phyloP scores from a whole-genome alignment of 805 yeast species.

The Saccharomycopsis fermentans region DNA sequence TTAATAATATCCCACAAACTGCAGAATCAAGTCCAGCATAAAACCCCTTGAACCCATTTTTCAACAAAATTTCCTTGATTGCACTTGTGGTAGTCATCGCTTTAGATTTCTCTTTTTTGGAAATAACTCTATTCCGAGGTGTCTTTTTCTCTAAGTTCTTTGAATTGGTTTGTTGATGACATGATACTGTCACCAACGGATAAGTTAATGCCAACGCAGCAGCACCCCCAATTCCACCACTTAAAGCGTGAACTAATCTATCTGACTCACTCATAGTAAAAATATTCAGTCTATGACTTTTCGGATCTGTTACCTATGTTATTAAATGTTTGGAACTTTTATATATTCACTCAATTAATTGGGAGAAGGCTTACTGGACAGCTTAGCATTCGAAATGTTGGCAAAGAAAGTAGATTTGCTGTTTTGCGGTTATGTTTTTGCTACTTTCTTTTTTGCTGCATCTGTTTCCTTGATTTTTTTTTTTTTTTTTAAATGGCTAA shows the following conservation, averaged over 20 bases:
- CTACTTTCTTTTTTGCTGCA: background rate
- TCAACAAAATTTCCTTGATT: conserved; percentile 37
- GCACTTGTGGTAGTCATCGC: conserved; percentile 20
- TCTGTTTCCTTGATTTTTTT: too few relatives aligned
- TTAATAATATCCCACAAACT: conserved; percentile 70
- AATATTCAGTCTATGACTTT: too few relatives aligned
- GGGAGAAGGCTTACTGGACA: too few relatives aligned
- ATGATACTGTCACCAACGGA: conserved; percentile 79
- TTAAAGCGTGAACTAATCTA: conserved; percentile 76
- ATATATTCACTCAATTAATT: too few relatives aligned
- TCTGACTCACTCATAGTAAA: conserved; percentile 21
- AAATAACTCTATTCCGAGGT: conserved; percentile 17
- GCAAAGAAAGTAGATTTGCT: background rate
- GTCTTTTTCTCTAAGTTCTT: background rate
- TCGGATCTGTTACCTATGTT: too few relatives aligned
- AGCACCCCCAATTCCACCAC: conserved; percentile 93
- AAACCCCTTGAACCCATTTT: conserved; percentile 58
- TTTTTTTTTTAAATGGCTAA: background rate
- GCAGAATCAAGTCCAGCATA: conserved; percentile 88
- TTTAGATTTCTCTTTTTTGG: conserved; percentile 21
- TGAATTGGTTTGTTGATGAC: conserved; percentile 71
- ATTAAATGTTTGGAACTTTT: too few relatives aligned
- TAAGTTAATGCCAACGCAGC: conserved; percentile 79
- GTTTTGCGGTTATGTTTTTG: background rate
- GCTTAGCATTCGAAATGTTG: too few relatives aligned